Conservation (phyloP, 2,329 filamentous ascomycete genomes). For the Arthroderma uncinatum region DNA sequence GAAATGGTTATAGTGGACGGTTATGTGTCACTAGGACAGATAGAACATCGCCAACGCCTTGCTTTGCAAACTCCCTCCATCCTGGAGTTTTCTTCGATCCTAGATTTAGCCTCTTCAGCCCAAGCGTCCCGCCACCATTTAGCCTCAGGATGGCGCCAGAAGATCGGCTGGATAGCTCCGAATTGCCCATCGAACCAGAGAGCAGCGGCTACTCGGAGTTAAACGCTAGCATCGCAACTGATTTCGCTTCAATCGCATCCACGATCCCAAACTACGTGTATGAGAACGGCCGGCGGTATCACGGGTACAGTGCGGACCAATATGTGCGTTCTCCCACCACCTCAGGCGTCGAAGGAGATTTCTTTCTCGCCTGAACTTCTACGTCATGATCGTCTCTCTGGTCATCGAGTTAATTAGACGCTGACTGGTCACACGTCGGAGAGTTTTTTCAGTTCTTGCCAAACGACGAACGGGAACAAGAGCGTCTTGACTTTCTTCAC, state of each 20-base stretch:
- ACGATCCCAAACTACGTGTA: slow-evolving; percentile 14
- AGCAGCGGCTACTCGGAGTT: slow-evolving; percentile 3
- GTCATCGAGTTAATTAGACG: neutral
- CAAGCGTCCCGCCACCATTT: neutral
- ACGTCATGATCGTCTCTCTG: neutral
- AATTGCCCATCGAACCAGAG: slow-evolving; percentile 11
- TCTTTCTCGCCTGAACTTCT: neutral
- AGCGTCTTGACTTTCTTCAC: slow-evolving; percentile 33
- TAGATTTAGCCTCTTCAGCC: neutral
- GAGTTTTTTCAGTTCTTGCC: slow-evolving; percentile 8
- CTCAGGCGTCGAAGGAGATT: neutral
- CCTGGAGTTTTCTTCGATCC: neutral
- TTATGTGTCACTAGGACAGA: neutral
- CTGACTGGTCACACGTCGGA: neutral
- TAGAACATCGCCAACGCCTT: neutral
- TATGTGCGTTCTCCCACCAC: slow-evolving; percentile 7
- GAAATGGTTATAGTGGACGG: neutral
- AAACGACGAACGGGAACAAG: slow-evolving; percentile 24
- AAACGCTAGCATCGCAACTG: slow-evolving; percentile 1
- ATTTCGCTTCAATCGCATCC: slow-evolving; percentile 12
- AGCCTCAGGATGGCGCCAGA: neutral
- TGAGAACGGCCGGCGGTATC: slow-evolving; percentile 18
- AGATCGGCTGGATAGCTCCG: neutral
- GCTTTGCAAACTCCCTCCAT: neutral
- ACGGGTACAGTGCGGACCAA: slow-evolving; percentile 15